Base-by-base conservation (phyloP, 2,329 filamentous ascomycete species). In the Clonostachys rosea region DNA sequence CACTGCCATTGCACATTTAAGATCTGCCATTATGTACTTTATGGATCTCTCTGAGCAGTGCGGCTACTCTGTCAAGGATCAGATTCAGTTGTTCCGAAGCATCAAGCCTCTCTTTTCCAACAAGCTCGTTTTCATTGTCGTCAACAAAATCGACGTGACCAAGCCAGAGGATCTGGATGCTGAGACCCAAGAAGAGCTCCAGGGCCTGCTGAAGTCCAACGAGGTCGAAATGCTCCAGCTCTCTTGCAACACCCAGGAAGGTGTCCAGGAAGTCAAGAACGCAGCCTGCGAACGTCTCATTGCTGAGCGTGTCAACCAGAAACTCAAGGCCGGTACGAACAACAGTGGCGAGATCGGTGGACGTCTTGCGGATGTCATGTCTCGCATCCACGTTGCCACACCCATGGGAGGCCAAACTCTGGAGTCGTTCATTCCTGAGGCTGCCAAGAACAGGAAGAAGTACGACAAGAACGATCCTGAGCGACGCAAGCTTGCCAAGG, bases 31-130 rank as follows among this genome's bases (percentile, higher is more conserved):
- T 54, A 76, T 97, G 50, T 97, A 97, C 71, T 97, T 97, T 65
- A 96, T 97, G 89, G 92, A 97, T 75, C 76, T 96, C 51, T 95
- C 89, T 18, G 92, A 96, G 75, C 90, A 96, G 75, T 96, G 91
- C 59, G 94, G 94, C 49, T 99, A 96, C 74, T 89, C 90, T 4
- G 89, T 99, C 16, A 78, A 85, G 54, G 91, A 91, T 8, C 94
- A 99, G 73, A 92, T 96, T 65, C 86, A 91, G 58, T 83, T 99
- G 14, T 99, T 96, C 79, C 85, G 90, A 75, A 95, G 87, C 67
- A 96, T 97, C 70, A 95, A 95, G 74, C 94, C 94, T 34, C 78
- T 99, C 18, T 99, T 99, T 65, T 86, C 91, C 46, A 96, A 97
- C 75, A 97, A 97, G 75, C 80, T 97, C 43, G 92, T 97, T 41